Conservation (phyloP, 225 moss, liverwort and hornwort species). For the Takakia lepidozioides region DNA sequence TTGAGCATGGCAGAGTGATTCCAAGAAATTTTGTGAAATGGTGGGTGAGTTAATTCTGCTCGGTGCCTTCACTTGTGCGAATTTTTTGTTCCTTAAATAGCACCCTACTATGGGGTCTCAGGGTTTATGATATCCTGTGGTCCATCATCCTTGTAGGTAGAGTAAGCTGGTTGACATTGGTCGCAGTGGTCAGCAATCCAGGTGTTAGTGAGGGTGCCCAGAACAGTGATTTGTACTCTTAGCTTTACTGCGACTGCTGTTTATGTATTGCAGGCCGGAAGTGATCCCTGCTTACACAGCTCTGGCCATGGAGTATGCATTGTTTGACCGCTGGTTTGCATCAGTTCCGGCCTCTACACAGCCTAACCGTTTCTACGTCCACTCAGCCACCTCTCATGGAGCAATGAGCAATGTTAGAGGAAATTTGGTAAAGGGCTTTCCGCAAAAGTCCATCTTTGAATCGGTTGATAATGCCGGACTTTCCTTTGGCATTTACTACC, state of each 20-base stretch:
- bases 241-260: too few species aligned
- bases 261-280: constrained; percentile 43
- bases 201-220: neutral
- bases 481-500: constrained; percentile 80
- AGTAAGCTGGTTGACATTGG: too few species aligned
- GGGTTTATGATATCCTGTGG: too few species aligned
- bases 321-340: constrained; percentile 90
- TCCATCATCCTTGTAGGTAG: too few species aligned
- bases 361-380: constrained; percentile 85
- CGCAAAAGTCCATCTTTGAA: constrained; percentile 89
- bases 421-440: constrained; percentile 74
- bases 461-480: constrained; percentile 70
- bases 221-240: too few species aligned
- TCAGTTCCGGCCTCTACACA: constrained; percentile 88
- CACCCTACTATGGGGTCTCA: too few species aligned
- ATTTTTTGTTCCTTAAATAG: too few species aligned
- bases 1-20: too few species aligned
- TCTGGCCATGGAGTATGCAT: constrained; percentile 72
- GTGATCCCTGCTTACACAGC: constrained; percentile 81
- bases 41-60: too few species aligned
- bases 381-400: constrained; percentile 90
- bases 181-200: too few species aligned
- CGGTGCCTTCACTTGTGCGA: too few species aligned
- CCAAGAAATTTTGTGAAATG: too few species aligned
- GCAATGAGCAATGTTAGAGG: constrained; percentile 85